A percentile compares a stretch with the other conserved stretches of the same genome.
Conservation (phyloP, 257 asterid genomes). For the Salvia rosmarinus region DNA sequence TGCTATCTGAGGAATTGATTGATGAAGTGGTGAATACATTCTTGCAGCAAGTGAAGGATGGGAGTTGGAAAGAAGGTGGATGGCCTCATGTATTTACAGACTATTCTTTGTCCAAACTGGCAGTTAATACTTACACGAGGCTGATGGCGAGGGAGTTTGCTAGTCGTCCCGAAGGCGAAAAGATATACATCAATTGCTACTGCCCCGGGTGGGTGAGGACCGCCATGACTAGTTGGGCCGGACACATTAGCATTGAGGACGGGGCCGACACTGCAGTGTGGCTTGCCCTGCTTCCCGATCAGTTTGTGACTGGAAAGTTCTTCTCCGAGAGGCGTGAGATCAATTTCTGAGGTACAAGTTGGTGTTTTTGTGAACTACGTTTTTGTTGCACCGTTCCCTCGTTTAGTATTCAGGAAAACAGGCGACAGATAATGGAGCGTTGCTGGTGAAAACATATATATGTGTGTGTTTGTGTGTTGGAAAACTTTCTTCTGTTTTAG, state of each 20-base stretch:
- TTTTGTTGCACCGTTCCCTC: background rate
- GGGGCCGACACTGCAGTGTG: slow-evolving; percentile 79
- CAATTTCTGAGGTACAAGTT: slow-evolving; percentile 35
- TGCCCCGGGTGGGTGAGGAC: slow-evolving; percentile 81
- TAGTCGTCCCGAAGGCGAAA: slow-evolving; percentile 51
- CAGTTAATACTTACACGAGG: slow-evolving; percentile 62
- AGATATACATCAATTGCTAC: slow-evolving; percentile 59
- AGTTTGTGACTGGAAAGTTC: slow-evolving; percentile 54
- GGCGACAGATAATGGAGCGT: slow-evolving; percentile 6
- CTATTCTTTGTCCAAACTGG: slow-evolving; percentile 63
- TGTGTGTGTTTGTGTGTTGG: background rate
- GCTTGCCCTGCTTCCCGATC: slow-evolving; percentile 69
- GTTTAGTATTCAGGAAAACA: background rate
- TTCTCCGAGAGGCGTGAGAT: slow-evolving; percentile 72
- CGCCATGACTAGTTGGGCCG: slow-evolving; percentile 74
- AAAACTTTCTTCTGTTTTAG: background rate
- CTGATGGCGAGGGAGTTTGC: slow-evolving; percentile 49
- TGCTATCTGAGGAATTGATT: slow-evolving; percentile 72
- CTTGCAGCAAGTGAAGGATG: slow-evolving; percentile 61
- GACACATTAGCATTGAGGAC: slow-evolving; percentile 62
- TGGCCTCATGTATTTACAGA: slow-evolving; percentile 73
- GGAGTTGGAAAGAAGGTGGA: slow-evolving; percentile 57
- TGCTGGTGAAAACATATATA: slow-evolving; percentile 3
- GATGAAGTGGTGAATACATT: slow-evolving; percentile 51
- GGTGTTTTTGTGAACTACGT: background rate